Conservation (phyloP, 1,284 basidiomycete genomes). For the Leccinum insigne region DNA sequence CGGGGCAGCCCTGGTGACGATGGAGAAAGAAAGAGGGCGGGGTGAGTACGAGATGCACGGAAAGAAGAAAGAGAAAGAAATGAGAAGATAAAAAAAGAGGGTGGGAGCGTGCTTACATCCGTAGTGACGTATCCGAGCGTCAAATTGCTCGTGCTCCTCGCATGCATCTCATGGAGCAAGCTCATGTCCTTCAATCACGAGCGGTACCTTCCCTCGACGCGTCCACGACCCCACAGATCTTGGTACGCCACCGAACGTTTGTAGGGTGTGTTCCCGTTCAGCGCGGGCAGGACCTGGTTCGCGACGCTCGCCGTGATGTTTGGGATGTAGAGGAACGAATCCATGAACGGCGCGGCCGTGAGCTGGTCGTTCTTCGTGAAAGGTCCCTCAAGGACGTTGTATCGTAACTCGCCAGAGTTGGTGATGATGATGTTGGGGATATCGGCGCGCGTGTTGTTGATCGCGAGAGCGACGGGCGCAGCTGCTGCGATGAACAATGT, state of each 20-base stretch:
- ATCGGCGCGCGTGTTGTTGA: slow-evolving; percentile 59
- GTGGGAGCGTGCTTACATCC: slow-evolving; percentile 48
- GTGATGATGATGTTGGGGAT: slow-evolving; percentile 70
- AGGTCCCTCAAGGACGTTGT: slow-evolving; percentile 65
- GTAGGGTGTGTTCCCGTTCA: slow-evolving; percentile 42
- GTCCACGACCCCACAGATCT: slow-evolving; percentile 49
- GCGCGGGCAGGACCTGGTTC: slow-evolving; percentile 48
- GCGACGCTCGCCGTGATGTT: slow-evolving; percentile 49
- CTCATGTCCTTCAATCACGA: too few species aligned
- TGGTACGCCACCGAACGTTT: too few species aligned
- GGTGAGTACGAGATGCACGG: not conserved
- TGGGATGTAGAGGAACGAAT: too few species aligned
- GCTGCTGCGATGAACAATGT: slow-evolving; percentile 62
- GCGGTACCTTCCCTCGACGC: too few species aligned
- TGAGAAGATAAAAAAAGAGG: too few species aligned
- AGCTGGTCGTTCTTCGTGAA: slow-evolving; percentile 83
- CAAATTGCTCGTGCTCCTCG: slow-evolving; percentile 28
- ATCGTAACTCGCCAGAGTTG: slow-evolving; percentile 76
- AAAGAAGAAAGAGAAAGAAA: not conserved
- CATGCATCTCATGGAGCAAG: slow-evolving; percentile 11
- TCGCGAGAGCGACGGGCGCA: slow-evolving; percentile 51
- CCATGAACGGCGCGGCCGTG: slow-evolving; percentile 40
- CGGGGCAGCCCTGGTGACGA: slow-evolving; percentile 56
- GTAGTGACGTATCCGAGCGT: slow-evolving; percentile 75
- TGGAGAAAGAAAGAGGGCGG: not conserved